phyloP scores from a whole-genome alignment of 331 rosid genomes.

The Spiraea crenata region DNA sequence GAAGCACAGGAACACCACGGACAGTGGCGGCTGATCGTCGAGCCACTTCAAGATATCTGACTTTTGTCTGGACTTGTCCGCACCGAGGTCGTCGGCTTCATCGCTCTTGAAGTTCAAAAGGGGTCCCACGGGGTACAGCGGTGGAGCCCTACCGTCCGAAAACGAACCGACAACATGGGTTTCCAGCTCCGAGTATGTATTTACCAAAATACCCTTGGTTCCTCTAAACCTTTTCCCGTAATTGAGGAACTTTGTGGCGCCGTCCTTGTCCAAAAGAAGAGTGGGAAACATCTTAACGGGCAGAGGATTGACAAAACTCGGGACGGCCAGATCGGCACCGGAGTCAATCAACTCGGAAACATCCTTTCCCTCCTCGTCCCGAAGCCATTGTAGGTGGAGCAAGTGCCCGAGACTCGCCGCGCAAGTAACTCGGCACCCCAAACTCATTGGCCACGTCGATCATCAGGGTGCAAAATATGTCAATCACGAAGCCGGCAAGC shows the following conservation, averaged over 20 bases:
- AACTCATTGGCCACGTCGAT: slow-evolving; percentile 41
- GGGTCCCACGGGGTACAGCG: slow-evolving; percentile 42
- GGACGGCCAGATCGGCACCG: slow-evolving; percentile 7
- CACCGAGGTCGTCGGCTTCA: no score
- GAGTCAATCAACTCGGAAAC: neutral
- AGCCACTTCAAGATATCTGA: slow-evolving; percentile 31
- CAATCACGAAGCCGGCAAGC: slow-evolving; percentile 26
- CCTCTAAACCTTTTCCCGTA: slow-evolving; percentile 9
- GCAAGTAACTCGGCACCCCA: slow-evolving; percentile 27
- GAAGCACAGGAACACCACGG: slow-evolving; percentile 33
- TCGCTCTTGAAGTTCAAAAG: slow-evolving; percentile 18
- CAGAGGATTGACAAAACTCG: slow-evolving; percentile 23
- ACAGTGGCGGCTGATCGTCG: slow-evolving; percentile 21
- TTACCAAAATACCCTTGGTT: slow-evolving; percentile 33
- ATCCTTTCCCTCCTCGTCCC: neutral
- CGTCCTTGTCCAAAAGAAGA: neutral
- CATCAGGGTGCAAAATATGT: slow-evolving; percentile 34
- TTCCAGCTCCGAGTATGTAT: slow-evolving; percentile 38
- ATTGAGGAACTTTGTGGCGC: neutral
- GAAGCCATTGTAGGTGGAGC: slow-evolving; percentile 13
- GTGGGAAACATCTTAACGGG: slow-evolving; percentile 19
- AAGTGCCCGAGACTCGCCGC: slow-evolving; percentile 9
- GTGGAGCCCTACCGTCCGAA: slow-evolving; percentile 8
- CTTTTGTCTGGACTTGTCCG: neutral
- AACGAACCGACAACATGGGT: slow-evolving; percentile 13